These are phyloP conservation scores for Trichoderma virens DNA, from an alignment of 495 filamentous ascomycete genomes.

Conservation along the genomic window DNA sequence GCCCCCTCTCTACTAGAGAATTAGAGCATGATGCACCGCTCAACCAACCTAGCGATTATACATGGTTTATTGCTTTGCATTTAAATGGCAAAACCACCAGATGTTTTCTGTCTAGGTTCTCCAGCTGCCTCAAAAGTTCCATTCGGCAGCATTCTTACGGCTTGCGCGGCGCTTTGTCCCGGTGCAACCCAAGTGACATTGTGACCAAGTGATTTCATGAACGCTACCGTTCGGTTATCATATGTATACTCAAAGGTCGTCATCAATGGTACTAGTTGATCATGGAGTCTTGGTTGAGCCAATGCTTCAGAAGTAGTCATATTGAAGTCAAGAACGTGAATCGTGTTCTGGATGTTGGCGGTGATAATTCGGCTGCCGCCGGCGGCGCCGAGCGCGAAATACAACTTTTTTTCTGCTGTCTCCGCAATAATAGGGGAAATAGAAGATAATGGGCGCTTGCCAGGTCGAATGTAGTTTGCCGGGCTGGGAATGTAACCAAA, in stretches of 20 bases:
- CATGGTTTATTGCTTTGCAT: neutral
- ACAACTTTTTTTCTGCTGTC: constrained; percentile 26
- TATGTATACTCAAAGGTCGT: constrained; percentile 60
- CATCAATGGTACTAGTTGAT: constrained; percentile 65
- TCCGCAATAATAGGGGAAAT: constrained; percentile 66
- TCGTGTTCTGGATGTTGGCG: constrained; percentile 62
- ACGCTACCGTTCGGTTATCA: constrained; percentile 54
- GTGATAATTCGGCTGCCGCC: constrained; percentile 79
- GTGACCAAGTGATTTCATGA: constrained; percentile 48
- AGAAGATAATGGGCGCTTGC: constrained; percentile 67
- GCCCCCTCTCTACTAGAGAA: too few relatives aligned
- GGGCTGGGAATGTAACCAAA: constrained; percentile 70
- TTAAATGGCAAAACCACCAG: constrained; percentile 7
- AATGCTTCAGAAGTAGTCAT: constrained; percentile 48
- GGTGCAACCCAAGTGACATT: constrained; percentile 63
- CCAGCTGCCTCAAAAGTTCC: constrained; percentile 29
- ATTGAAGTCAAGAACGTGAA: constrained; percentile 59
- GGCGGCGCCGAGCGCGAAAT: constrained; percentile 56
- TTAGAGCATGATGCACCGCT: too few relatives aligned
- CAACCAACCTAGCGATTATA: too few relatives aligned
- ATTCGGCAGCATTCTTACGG: constrained; percentile 50
- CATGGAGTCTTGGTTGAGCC: constrained; percentile 60
- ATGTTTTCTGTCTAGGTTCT: constrained; percentile 59
- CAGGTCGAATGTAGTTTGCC: constrained; percentile 65
- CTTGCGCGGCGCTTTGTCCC: constrained; percentile 58